Evolutionary conservation across 208 protist species (phyloP), one percentile per base, ranked within the genome.

Genomic region (Angomonas deanei): DNA sequence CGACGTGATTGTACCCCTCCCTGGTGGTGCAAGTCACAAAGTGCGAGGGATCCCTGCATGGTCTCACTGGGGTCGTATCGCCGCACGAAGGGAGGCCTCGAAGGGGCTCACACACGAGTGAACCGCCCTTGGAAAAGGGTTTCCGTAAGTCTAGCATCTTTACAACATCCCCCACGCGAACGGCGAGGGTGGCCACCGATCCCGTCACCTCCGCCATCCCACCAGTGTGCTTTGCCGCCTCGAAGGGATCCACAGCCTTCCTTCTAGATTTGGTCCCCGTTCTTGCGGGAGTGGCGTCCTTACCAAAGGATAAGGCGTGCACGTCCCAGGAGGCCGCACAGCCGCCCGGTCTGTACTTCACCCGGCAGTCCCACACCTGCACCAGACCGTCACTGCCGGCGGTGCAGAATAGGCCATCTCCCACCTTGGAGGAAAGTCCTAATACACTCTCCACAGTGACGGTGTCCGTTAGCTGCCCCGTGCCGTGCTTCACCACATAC

Each of bases 401-500:
- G 23, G 83, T 84, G 23, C 76, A 78, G 53, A 93, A 90, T 0
- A 86, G 64, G 33, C 69, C 71, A 23, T 69, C 66, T 33, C 48
- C 60, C 36, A 34, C 46, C 0, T 42, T 24, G 27, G 58, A 49
- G 48, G 21, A 42, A 26, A 79, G 79, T 36, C 64, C 69, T n/a
- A 52, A 36, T 31, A 93, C 78, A 24, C 72, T 69, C 69, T 90
- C 81, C 39, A 93, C 86, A 1, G 82, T 72, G 49, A 87, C 72
- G 15, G 72, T 83, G 62, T 93, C 86, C 24, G 74, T 74, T 23
- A 93, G 30, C 63, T 90, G 83, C 10, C 86, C 86, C 2, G 71
- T 74, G 26, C 86, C 86, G 49, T 93, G 86, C 69, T 90, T 85
- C 27, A 88, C 74, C 6, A 81, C 78, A 58, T 85, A 93, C 3